Evolutionary conservation across 2,329 filamentous ascomycete species (phyloP).

Genomic region (Tolypocladium ovalisporum): DNA sequence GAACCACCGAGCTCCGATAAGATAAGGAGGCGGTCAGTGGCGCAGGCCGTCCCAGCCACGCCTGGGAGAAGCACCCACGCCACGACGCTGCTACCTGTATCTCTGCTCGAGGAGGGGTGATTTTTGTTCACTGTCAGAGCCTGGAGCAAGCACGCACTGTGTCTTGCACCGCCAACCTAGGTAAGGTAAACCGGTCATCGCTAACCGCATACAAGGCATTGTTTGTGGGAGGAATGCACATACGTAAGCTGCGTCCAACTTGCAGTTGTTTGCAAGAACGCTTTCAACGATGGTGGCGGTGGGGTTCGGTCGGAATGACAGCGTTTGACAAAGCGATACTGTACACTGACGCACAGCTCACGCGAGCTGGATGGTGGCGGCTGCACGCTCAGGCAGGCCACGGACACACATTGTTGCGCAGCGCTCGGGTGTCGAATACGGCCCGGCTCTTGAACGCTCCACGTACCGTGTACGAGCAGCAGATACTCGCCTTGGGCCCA

Average conservation of each 20-base stretch:
- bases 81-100: not conserved
- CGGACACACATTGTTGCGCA: not conserved
- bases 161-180: not conserved
- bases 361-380: too few relatives aligned
- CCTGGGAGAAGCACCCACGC: not conserved
- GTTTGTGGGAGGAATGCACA: not conserved
- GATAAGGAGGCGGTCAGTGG: conserved; percentile 1
- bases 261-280: not conserved
- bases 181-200: not conserved
- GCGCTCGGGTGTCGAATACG: too few relatives aligned
- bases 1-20: conserved; percentile 4
- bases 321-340: not conserved
- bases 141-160: not conserved
- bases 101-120: not conserved
- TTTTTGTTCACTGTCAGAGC: not conserved
- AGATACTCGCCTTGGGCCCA: not conserved
- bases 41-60: not conserved
- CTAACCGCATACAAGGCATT: not conserved
- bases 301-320: not conserved
- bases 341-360: too few relatives aligned
- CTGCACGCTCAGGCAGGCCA: too few relatives aligned
- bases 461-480: not conserved
- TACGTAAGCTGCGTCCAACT: not conserved
- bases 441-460: too few relatives aligned
- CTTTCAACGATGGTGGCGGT: not conserved